phyloP scores from a whole-genome alignment of 2,329 filamentous ascomycete genomes.

The Monosporascus sp. region DNA sequence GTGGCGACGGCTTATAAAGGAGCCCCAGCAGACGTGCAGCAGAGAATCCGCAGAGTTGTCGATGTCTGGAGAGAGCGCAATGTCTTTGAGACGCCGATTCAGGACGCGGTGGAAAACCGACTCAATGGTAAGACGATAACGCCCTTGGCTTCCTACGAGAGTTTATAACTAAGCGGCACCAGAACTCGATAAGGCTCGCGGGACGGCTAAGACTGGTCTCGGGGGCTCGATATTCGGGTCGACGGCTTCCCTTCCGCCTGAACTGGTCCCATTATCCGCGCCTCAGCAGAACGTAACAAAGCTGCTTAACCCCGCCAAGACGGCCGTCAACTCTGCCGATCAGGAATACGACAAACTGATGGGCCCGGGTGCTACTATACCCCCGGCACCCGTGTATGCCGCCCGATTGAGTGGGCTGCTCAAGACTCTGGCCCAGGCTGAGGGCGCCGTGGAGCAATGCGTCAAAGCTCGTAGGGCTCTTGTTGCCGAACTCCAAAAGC shows the following conservation, averaged over 20 bases:
- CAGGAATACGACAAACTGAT: constrained; percentile 81
- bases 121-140: constrained; percentile 60
- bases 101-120: constrained; percentile 72
- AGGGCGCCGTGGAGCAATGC: constrained; percentile 81
- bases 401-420: constrained; percentile 85
- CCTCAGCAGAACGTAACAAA: constrained; percentile 71
- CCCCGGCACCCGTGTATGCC: constrained; percentile 84
- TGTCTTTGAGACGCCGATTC: constrained; percentile 78
- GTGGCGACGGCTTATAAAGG: constrained; percentile 86
- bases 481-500: constrained; percentile 73
- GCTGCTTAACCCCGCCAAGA: constrained; percentile 61
- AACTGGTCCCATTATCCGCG: constrained; percentile 70
- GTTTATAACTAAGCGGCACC: constrained; percentile 7
- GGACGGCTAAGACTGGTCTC: constrained; percentile 45
- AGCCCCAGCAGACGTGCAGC: constrained; percentile 76
- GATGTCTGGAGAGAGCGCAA: constrained; percentile 87
- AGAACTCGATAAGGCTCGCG: constrained; percentile 60
- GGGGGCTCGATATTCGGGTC: constrained; percentile 62
- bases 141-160: constrained; percentile 8
- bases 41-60: constrained; percentile 80
- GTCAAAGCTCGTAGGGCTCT: constrained; percentile 79
- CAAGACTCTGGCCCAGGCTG: constrained; percentile 80
- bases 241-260: constrained; percentile 59
- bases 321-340: constrained; percentile 64
- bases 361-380: constrained; percentile 61